Conservation (phyloP, 2,329 filamentous ascomycete species). For the Sporothrix variecibatus region DNA sequence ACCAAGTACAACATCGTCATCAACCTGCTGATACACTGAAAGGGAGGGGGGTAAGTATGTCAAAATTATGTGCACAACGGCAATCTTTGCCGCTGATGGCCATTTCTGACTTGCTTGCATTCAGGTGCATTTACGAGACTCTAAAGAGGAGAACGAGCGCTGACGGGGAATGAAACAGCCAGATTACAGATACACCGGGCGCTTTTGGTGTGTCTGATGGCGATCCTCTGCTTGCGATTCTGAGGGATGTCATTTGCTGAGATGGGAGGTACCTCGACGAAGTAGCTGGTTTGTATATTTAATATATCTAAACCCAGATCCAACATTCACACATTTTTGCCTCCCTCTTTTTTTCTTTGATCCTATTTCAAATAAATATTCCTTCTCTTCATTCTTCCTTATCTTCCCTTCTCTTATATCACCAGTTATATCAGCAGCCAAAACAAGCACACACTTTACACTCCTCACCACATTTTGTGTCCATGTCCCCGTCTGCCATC, state of each 20-base stretch:
- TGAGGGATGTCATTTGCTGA: background rate
- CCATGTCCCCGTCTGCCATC: conserved; percentile 63
- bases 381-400: background rate
- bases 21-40: background rate
- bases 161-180: background rate
- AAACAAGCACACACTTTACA: background rate
- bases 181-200: background rate
- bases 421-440: background rate
- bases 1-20: conserved; percentile 2
- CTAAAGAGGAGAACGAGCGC: background rate
- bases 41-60: background rate
- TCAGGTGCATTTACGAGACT: background rate
- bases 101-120: background rate
- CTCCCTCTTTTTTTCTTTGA: background rate
- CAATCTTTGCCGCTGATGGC: background rate
- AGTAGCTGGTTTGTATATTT: background rate
- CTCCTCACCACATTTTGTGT: conserved; percentile 33
- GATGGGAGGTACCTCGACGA: background rate
- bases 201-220: background rate
- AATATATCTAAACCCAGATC: background rate
- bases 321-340: background rate
- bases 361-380: background rate
- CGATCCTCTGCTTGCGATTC: background rate
- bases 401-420: background rate
- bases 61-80: background rate